Base-by-base conservation (phyloP, 2,329 filamentous ascomycete species). In the Grosmannia serpens region DNA sequence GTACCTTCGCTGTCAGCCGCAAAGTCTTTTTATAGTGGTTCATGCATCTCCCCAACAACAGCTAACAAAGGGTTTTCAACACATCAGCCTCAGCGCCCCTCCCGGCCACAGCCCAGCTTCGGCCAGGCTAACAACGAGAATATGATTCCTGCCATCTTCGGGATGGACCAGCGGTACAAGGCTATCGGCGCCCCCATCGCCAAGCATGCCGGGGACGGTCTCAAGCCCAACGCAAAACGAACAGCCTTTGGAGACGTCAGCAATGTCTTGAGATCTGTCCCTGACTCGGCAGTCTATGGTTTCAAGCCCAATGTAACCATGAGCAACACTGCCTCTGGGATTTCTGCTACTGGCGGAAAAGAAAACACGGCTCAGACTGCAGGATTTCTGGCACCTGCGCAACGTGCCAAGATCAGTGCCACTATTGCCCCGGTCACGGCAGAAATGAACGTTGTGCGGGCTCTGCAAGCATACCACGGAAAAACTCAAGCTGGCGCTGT, bases 171-270 rank as follows among this genome's bases (percentile, higher is more conserved):
- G 66, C 86, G 87, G 62, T 86, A 90, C 74, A 95, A 95, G 73
- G 95, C 91, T 10, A 85, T 84, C 71, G 71, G 86, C 73, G 72
- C 80, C 79, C 64, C 88, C 74, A 66, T 75, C 68, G 64, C 64
- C 53, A 77, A 76, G 64, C 67, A 81, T 60, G 62, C 50, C 56
- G 29, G 78, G 61, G 75, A 78, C 62, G 78, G 76, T 46, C 72
- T 85, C 63, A 89, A 86, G 71, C 78, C 79, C 57, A 78, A 82
- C 59, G 77, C 85, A 58, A 94, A 91, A 75, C 85, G 91, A 64
- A 84, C 85, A 62, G 89, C 84, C 15, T 91, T 95, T 71, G 88
- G 83, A 55, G 91, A 95, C 69, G 81, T 94, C 62, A 94, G 88
- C 76, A 92, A 91, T 67, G 84, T 79, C 52, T 68, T 77, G 47